Base-by-base conservation (phyloP, 192 early-diverging fungal species). In the Backusella mclennaniae region DNA sequence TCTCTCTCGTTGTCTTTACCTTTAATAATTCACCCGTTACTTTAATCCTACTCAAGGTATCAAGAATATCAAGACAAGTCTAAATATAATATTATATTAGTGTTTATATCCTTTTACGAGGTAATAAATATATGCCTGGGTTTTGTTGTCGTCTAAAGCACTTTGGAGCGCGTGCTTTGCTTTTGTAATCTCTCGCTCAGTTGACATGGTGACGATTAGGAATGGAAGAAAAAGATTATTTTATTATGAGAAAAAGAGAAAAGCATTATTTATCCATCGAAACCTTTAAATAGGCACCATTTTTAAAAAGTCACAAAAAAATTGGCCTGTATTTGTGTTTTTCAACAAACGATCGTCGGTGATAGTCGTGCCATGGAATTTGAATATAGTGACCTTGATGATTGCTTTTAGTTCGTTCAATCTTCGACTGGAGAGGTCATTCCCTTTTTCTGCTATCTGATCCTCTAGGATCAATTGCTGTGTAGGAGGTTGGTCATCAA, bases 1-100 rank as follows among this genome's bases (percentile, higher is more conserved):
- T 26, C 6, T 42, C 5, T 41, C 49, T 15, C 41, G 5, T 23
- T 35, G 15, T 29, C 29, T 72, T 72, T 84, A 88, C 86, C 84
- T 87, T 87, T 71, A 92, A 78, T 39, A 90, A 71, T 4, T 84
- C 83, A 11, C 84, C 80, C 21, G 86, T 86, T 12, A 85, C 85
- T 19, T 80, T 84, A 41, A 86, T 75, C 67, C 76, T 76, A 46
- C 72, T 76, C 6, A 92, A 79, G 5, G 46, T 49, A 49, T 49
- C 46, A 49, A 49, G 46, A 3, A 86, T 73, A 78, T 85, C 84
- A n/a, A 86, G 35, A 33, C 86, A 74, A 73, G 74, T 76, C 90
- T 49, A 44, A 44, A 44, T 3, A 44, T 3, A 19, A 11, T 3
- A 1, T 12, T 66, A 15, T 66, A 29, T 29, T 23, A 12, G 23